A percentile compares a stretch with the other conserved stretches of the same genome.
These are phyloP conservation scores for Entomophthora muscae DNA, from an alignment of 371 early-diverging fungal genomes.

Conservation along the genomic window DNA sequence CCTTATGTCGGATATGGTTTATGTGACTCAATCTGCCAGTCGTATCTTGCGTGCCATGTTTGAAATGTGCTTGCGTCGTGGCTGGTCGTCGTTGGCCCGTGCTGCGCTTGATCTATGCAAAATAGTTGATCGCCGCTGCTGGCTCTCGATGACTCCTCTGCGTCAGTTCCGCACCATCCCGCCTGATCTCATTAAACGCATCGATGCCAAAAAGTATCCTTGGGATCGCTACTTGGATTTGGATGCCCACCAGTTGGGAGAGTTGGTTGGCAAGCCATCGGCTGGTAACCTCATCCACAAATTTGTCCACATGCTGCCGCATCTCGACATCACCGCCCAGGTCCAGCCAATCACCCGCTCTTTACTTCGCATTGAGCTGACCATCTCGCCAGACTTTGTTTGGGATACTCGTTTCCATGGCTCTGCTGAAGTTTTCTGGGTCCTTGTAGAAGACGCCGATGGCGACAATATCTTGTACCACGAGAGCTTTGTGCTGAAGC, in stretches of 20 bases:
- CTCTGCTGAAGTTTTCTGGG: conserved; percentile 78
- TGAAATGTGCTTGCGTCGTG: conserved; percentile 83
- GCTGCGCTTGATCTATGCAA: conserved; percentile 78
- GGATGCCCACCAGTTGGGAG: conserved; percentile 78
- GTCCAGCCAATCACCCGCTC: conserved; percentile 88
- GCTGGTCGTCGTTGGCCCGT: conserved; percentile 85
- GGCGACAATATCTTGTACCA: conserved; percentile 72
- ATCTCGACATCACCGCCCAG: conserved; percentile 66
- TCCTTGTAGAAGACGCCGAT: conserved; percentile 85
- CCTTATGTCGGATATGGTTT: conserved; percentile 86
- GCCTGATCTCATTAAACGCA: conserved; percentile 59
- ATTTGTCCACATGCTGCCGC: conserved; percentile 83
- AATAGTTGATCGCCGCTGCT: conserved; percentile 81
- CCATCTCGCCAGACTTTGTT: conserved; percentile 80
- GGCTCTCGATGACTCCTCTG: conserved; percentile 87
- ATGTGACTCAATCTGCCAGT: conserved; percentile 87
- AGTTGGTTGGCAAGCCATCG: conserved; percentile 70
- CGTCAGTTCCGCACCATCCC: conserved; percentile 76
- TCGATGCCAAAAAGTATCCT: conserved; percentile 86
- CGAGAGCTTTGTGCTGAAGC: conserved; percentile 74
- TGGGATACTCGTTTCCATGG: conserved; percentile 83
- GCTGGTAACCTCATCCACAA: conserved; percentile 75
- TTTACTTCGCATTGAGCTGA: conserved; percentile 71
- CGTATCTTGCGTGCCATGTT: conserved; percentile 91
- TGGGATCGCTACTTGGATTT: conserved; percentile 89